phyloP scores from a whole-genome alignment of 1,139 yeast species.

The Scheffersomyces segobiensis region DNA sequence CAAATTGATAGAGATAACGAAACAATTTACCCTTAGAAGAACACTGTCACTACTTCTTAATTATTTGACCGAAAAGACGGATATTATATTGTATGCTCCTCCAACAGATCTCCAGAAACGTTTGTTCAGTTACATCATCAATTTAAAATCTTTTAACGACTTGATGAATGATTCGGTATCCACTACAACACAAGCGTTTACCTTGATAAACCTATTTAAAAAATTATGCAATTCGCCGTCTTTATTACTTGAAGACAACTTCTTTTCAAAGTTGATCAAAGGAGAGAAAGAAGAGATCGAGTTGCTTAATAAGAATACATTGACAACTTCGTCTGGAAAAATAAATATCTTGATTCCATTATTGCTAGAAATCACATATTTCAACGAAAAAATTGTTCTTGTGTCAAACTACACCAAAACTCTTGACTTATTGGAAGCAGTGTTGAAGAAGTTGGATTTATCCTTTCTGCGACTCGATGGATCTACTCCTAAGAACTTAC shows the following conservation, averaged over 20 bases:
- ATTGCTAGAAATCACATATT: constrained; percentile 44
- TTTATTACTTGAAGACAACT: constrained; percentile 47
- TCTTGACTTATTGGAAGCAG: constrained; percentile 67
- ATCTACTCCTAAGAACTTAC: constrained; percentile 62
- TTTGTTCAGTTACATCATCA: constrained; percentile 53
- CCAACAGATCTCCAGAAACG: constrained; percentile 66
- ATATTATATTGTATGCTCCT: constrained; percentile 72
- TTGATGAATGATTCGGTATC: constrained; percentile 21
- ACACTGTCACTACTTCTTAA: constrained; percentile 61
- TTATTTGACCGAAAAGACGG: constrained; percentile 77
- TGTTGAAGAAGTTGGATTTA: constrained; percentile 52
- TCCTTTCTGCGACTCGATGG: constrained; percentile 78
- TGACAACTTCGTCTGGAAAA: constrained; percentile 48
- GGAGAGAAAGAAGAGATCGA: constrained; percentile 11
- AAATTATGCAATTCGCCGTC: constrained; percentile 86
- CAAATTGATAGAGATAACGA: constrained; percentile 63
- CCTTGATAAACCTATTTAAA: constrained; percentile 71
- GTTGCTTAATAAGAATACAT: constrained; percentile 18
- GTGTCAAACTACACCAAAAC: constrained; percentile 92
- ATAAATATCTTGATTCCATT: constrained; percentile 54
- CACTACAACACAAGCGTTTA: constrained; percentile 51
- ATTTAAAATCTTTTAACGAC: constrained; percentile 39
- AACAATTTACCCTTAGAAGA: constrained; percentile 71
- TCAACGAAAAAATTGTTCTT: constrained; percentile 74
- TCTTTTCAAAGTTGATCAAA: constrained; percentile 22